A percentile compares a stretch with the other conserved stretches of the same genome.
Evolutionary conservation across 1,139 yeast species (phyloP).

Genomic region (Pichia sp.): DNA sequence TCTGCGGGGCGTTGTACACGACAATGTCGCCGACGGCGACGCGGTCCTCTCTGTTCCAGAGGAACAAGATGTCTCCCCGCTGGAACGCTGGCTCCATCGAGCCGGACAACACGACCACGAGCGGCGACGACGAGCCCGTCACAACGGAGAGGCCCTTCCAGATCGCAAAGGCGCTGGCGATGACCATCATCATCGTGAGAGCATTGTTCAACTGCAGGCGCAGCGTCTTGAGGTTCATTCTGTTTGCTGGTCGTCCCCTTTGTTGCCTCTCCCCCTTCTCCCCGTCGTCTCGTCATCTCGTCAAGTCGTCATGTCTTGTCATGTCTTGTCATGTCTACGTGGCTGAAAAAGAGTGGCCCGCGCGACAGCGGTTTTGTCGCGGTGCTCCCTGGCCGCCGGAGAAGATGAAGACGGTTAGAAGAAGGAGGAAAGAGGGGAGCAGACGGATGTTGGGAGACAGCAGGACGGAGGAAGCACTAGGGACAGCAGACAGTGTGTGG

Average conservation of each 20-base stretch:
- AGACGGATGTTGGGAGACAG: no score
- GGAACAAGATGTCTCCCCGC: constrained; percentile 87
- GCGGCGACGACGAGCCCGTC: constrained; percentile 85
- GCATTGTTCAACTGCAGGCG: constrained; percentile 37
- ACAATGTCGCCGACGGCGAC: constrained; percentile 91
- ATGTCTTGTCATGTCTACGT: no score
- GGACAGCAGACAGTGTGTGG: no score
- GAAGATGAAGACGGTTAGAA: no score
- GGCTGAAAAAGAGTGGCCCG: no score
- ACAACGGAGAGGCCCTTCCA: constrained; percentile 82
- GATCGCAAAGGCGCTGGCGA: constrained; percentile 85
- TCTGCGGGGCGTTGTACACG: constrained; percentile 82
- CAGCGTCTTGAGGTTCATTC: constrained; percentile 29
- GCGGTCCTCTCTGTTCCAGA: constrained; percentile 75
- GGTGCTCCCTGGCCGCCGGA: no score
- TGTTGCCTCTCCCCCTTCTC: no score
- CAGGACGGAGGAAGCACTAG: no score
- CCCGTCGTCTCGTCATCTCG: no score
- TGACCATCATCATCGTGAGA: constrained; percentile 68
- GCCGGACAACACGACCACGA: constrained; percentile 94
- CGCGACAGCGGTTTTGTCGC: no score
- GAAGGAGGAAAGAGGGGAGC: no score
- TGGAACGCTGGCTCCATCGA: constrained; percentile 99
- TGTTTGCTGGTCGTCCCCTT: background rate
- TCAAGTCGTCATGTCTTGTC: no score